Conservation (phyloP, 2,329 filamentous ascomycete species). For the Capronia epimyces region DNA sequence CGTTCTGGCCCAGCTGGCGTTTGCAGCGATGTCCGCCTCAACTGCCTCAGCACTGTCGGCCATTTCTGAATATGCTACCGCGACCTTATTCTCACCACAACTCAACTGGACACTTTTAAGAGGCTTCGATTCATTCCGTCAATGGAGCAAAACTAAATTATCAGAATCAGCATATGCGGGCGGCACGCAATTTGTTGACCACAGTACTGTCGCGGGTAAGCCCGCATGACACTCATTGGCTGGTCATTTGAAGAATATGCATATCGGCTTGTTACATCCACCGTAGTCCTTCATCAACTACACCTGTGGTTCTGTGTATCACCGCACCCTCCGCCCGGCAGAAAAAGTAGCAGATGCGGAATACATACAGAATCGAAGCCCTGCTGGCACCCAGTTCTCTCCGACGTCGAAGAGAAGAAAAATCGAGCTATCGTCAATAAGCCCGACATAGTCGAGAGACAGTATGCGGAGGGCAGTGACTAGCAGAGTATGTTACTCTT, state of each 20-base stretch:
- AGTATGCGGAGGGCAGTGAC: conserved; percentile 22
- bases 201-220: not conserved
- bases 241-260: not conserved
- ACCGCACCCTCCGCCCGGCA: not conserved
- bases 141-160: not conserved
- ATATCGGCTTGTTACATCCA: not conserved
- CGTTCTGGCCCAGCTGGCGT: conserved; percentile 51
- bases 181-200: conserved; percentile 12
- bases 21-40: conserved; percentile 27
- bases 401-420: not conserved
- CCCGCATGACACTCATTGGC: conserved; percentile 3
- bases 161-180: not conserved
- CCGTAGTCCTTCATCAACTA: not conserved
- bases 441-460: not conserved
- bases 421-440: not conserved
- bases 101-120: not conserved
- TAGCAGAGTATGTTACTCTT: conserved; percentile 10
- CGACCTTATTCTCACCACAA: conserved; percentile 6
- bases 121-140: not conserved
- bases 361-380: not conserved
- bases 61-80: conserved; percentile 9
- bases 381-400: not conserved
- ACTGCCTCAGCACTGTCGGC: conserved; percentile 16
- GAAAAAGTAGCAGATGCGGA: conserved; percentile 6
- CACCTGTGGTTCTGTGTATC: not conserved